Evolutionary conservation across 83 land plant genomes (phyloP).

Genomic region (Diphasiastrum complanatum): DNA sequence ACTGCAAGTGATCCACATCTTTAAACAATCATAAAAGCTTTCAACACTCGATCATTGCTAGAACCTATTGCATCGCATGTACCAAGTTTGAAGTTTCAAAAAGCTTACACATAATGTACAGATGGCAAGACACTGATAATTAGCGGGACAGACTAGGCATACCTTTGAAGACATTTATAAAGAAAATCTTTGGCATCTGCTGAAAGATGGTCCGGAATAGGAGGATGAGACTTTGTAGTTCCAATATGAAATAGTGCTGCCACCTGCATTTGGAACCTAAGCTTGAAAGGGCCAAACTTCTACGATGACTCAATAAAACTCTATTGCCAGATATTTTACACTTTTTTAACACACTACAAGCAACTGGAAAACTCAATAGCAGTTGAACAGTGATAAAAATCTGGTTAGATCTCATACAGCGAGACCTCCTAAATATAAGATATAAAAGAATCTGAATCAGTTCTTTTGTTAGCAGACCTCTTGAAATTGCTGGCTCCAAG

Average conservation of each 20-base stretch:
- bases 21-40: no score
- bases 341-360: background rate
- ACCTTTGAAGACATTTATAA: slow-evolving; percentile 80
- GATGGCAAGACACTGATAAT: background rate
- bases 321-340: background rate
- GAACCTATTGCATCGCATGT: background rate
- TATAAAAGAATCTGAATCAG: no score
- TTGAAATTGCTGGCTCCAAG: slow-evolving; percentile 98
- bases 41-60: no score
- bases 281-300: background rate
- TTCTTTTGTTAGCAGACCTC: slow-evolving; percentile 50
- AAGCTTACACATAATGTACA: background rate
- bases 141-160: slow-evolving; percentile 10
- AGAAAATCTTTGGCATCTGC: slow-evolving; percentile 82
- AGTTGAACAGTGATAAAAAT: background rate
- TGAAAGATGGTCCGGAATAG: slow-evolving; percentile 94
- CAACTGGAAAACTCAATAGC: no score
- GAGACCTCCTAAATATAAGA: background rate
- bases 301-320: slow-evolving; percentile 1
- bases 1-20: no score
- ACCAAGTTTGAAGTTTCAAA: background rate
- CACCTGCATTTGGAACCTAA: slow-evolving; percentile 42
- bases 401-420: background rate
- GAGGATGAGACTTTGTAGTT: slow-evolving; percentile 94
- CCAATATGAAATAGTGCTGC: slow-evolving; percentile 93